phyloP scores from a whole-genome alignment of 2,329 filamentous ascomycete genomes.

The Massarina eburnea region DNA sequence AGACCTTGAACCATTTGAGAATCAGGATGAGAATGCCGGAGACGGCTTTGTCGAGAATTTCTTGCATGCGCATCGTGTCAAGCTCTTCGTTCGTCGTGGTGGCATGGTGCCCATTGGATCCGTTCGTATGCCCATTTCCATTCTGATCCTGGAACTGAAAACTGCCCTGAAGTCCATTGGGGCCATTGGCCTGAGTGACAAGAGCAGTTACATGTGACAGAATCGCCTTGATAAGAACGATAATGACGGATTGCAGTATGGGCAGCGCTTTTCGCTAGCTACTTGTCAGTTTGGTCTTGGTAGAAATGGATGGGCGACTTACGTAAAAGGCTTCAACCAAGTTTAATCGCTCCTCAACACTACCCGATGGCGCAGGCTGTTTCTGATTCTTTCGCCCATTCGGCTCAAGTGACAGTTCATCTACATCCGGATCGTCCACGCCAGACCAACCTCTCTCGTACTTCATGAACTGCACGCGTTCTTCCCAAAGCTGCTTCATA shows the following conservation, averaged over 20 bases:
- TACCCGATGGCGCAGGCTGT: conserved; percentile 47
- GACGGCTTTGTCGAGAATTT: conserved; percentile 88
- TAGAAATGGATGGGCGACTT: conserved; percentile 45
- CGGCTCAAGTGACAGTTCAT: conserved; percentile 42
- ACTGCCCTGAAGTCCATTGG: conserved; percentile 53
- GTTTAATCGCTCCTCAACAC: conserved; percentile 65
- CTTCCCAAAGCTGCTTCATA: conserved; percentile 92
- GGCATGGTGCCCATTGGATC: conserved; percentile 30
- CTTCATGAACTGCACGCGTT: conserved; percentile 86
- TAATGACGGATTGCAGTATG: conserved; percentile 87
- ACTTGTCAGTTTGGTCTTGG: conserved; percentile 4
- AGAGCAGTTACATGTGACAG: conserved; percentile 86
- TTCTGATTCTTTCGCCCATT: conserved; percentile 36
- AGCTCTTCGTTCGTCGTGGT: conserved; percentile 65
- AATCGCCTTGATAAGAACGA: conserved; percentile 87
- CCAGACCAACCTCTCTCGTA: conserved; percentile 87
- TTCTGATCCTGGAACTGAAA: conserved; percentile 48
- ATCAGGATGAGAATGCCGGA: conserved; percentile 86
- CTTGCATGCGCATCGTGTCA: conserved; percentile 76
- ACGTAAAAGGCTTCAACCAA: conserved; percentile 85
- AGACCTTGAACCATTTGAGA: conserved; percentile 94
- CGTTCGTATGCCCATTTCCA: conserved; percentile 36
- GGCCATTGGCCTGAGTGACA: conserved; percentile 60
- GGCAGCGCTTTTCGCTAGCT: conserved; percentile 71
- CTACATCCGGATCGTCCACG: conserved; percentile 48